phyloP scores from a whole-genome alignment of 2,329 filamentous ascomycete genomes.

The Arachnomyces sp. region DNA sequence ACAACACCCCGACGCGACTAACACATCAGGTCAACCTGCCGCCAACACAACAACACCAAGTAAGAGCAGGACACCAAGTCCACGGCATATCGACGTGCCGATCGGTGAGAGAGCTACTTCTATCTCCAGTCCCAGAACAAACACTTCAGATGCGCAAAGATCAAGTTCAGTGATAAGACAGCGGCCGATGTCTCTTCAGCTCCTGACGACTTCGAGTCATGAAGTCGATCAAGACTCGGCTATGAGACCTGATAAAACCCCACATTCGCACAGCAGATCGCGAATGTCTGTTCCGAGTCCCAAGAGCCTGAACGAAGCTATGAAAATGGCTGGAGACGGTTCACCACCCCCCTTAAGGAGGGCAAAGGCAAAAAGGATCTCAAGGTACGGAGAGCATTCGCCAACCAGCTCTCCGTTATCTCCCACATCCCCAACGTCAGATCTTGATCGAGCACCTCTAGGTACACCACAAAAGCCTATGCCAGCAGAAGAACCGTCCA shows the following conservation, averaged over 20 bases:
- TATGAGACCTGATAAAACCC: no score
- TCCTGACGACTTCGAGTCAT: no score
- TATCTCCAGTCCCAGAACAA: conserved; percentile 40
- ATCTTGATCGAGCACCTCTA: conserved; percentile 13
- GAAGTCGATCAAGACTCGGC: no score
- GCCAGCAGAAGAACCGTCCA: no score
- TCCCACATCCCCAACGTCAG: conserved; percentile 14
- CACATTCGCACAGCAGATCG: conserved; percentile 1
- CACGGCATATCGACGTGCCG: conserved; percentile 52
- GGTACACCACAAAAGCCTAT: conserved; percentile 5
- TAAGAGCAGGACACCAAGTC: conserved; percentile 39
- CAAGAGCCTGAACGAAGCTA: conserved; percentile 15
- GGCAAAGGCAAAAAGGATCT: conserved; percentile 33
- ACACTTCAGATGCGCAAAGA: conserved; percentile 15
- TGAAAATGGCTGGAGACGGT: conserved; percentile 21
- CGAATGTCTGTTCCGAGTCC: background rate
- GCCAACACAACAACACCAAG: conserved; percentile 22
- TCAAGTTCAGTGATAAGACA: no score
- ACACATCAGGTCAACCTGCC: conserved; percentile 1
- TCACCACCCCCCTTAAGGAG: conserved; percentile 28
- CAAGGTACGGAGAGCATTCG: conserved; percentile 29
- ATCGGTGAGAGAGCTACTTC: conserved; percentile 51
- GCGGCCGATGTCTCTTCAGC: no score
- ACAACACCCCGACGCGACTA: conserved; percentile 17
- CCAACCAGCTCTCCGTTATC: conserved; percentile 18